phyloP scores from a whole-genome alignment of 2,329 filamentous ascomycete genomes.

The Coniella vitis region DNA sequence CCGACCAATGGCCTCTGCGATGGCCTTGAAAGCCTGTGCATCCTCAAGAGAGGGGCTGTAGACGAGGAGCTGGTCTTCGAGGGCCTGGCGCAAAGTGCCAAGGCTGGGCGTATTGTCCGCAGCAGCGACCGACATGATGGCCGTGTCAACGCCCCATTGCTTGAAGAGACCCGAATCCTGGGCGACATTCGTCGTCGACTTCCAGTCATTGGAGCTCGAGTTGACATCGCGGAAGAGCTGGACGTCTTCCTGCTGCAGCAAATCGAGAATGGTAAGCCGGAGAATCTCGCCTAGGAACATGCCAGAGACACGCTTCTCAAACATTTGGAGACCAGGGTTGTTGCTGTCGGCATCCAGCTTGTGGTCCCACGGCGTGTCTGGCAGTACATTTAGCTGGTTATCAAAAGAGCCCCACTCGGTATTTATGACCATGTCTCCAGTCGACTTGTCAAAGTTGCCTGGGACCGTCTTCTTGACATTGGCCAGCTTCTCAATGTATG shows the following conservation, averaged over 20 bases:
- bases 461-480: slow-evolving; percentile 74
- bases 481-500: slow-evolving; percentile 86
- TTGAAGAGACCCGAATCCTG: slow-evolving; percentile 62
- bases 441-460: slow-evolving; percentile 68
- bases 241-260: slow-evolving; percentile 60
- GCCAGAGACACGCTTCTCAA: slow-evolving; percentile 95
- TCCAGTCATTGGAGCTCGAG: slow-evolving; percentile 62
- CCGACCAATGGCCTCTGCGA: slow-evolving; percentile 77
- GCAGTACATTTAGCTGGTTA: slow-evolving; percentile 82
- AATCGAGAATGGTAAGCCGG: slow-evolving; percentile 64
- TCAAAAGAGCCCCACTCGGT: slow-evolving; percentile 99
- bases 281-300: slow-evolving; percentile 98
- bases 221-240: slow-evolving; percentile 72
- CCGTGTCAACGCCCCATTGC: slow-evolving; percentile 86
- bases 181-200: slow-evolving; percentile 63
- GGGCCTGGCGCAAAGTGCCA: slow-evolving; percentile 65
- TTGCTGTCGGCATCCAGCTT: slow-evolving; percentile 72
- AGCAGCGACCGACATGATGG: slow-evolving; percentile 80
- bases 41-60: slow-evolving; percentile 74
- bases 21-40: slow-evolving; percentile 76
- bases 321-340: slow-evolving; percentile 96
- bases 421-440: slow-evolving; percentile 95
- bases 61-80: slow-evolving; percentile 71
- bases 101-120: slow-evolving; percentile 70
- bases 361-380: slow-evolving; percentile 75